Percentiles rank a stretch among this genome's conserved stretches.
Evolutionary conservation across 2,329 filamentous ascomycete genomes (phyloP).

Genomic region (Penicillium occitanis): DNA sequence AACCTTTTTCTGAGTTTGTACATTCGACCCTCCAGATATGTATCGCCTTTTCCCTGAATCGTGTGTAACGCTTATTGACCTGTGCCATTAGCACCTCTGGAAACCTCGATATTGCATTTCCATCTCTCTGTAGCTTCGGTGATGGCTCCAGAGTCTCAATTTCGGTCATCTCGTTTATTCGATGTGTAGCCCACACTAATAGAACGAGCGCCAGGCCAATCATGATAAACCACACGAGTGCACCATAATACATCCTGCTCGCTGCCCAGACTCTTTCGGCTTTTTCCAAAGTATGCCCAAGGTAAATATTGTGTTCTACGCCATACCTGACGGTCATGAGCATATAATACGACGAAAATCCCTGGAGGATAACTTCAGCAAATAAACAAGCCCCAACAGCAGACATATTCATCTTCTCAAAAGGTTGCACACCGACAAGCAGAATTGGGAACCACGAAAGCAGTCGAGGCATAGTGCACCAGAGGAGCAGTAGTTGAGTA

Average conservation of each 20-base stretch:
- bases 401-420: neutral
- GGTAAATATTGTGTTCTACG: neutral
- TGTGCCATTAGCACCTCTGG: neutral
- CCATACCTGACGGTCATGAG: neutral
- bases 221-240: neutral
- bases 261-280: neutral
- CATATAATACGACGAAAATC: neutral
- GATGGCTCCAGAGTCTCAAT: neutral
- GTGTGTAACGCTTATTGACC: neutral
- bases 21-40: neutral
- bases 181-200: neutral
- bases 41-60: neutral
- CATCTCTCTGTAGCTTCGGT: neutral
- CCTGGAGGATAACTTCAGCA: neutral
- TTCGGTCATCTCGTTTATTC: neutral
- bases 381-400: conserved; percentile 1
- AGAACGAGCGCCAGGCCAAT: neutral
- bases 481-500: neutral
- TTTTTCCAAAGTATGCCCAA: neutral
- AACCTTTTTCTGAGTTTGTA: neutral
- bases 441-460: neutral
- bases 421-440: neutral
- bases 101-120: neutral
- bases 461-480: neutral
- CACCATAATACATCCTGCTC: neutral